Conservation (phyloP, 2,329 filamentous ascomycete species). For the Bretziella fagacearum region DNA sequence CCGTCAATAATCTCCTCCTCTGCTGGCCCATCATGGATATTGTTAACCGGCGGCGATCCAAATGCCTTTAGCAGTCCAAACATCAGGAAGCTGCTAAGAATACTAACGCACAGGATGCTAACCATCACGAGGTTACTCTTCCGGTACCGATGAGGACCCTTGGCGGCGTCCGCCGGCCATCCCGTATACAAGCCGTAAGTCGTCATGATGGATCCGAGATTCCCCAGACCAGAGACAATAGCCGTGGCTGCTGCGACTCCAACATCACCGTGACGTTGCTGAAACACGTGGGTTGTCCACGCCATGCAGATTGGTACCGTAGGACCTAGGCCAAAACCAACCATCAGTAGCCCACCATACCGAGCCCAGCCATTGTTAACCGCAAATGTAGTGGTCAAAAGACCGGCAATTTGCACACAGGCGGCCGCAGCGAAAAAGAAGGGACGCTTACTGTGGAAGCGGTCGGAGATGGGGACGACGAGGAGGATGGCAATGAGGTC, state of each 20-base stretch:
- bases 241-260: constrained; percentile 76
- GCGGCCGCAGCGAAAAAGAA: constrained; percentile 65
- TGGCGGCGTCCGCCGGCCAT: constrained; percentile 59
- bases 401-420: constrained; percentile 63
- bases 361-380: constrained; percentile 57
- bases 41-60: constrained; percentile 28
- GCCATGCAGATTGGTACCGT: constrained; percentile 90
- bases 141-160: constrained; percentile 54
- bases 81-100: constrained; percentile 54
- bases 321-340: constrained; percentile 78
- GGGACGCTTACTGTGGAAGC: constrained; percentile 64
- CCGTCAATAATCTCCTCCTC: constrained; percentile 35
- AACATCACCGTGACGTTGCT: constrained; percentile 74
- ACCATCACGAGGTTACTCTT: constrained; percentile 81
- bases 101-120: constrained; percentile 64
- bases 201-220: constrained; percentile 69
- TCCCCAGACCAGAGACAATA: constrained; percentile 72
- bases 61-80: constrained; percentile 43
- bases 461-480: constrained; percentile 70
- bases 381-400: constrained; percentile 64
- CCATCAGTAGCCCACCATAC: constrained; percentile 75
- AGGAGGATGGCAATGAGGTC: constrained; percentile 76
- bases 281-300: constrained; percentile 83
- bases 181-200: constrained; percentile 82
- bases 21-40: constrained; percentile 26